Percentiles rank a stretch among this genome's conserved stretches.
Evolutionary conservation across 768 basidiomycete species (phyloP).

Genomic region (Chalciporus chontae): DNA sequence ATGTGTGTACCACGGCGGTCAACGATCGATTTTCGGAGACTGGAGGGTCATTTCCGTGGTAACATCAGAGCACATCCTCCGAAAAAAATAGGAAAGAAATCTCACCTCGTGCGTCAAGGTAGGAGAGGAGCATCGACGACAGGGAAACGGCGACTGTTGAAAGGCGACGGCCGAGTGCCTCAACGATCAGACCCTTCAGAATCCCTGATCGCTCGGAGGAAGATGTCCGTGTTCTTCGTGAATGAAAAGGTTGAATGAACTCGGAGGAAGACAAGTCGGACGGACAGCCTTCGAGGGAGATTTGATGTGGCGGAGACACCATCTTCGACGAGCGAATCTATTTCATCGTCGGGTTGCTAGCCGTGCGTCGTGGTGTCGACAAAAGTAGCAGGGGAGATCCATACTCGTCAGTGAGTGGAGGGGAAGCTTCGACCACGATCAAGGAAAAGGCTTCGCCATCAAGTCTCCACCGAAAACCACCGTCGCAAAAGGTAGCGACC

Average conservation of each 20-base stretch:
- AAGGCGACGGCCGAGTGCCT: not conserved
- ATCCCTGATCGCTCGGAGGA: not conserved
- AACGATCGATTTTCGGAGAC: not conserved
- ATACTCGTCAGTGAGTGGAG: not conserved
- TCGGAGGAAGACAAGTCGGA: not conserved
- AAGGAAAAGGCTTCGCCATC: not conserved
- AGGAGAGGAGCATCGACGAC: too few relatives aligned
- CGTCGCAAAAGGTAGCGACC: not conserved
- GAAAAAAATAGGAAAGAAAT: not conserved
- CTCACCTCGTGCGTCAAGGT: not conserved
- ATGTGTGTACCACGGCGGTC: too few relatives aligned
- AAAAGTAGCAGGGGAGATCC: not conserved
- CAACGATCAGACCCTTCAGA: not conserved
- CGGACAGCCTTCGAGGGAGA: not conserved
- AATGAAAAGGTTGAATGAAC: not conserved
- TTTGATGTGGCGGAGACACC: not conserved
- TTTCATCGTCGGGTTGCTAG: not conserved
- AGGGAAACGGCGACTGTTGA: not conserved
- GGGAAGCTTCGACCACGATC: not conserved
- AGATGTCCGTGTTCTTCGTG: constrained; percentile 18
- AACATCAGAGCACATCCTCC: not conserved
- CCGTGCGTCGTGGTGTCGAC: not conserved
- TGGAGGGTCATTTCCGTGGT: not conserved
- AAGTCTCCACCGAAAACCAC: not conserved
- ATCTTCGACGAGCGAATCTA: not conserved